Evolutionary conservation across 768 basidiomycete genomes (phyloP).

Genomic region (Aureoboletus auriporus): DNA sequence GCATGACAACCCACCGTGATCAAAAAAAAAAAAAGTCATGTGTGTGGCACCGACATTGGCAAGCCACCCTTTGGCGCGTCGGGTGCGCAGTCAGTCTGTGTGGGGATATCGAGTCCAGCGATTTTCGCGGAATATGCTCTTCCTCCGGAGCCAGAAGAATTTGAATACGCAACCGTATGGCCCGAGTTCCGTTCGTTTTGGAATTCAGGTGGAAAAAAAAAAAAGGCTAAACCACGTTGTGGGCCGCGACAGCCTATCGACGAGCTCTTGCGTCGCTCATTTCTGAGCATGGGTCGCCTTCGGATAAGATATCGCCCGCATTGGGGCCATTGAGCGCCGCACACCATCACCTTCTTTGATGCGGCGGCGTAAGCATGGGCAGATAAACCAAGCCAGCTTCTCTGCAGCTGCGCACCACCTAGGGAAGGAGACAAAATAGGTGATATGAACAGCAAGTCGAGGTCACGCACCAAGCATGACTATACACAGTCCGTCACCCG

Average conservation of each 20-base stretch:
- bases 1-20: background rate
- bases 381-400: conserved; percentile 7
- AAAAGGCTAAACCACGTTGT: conserved; percentile 26
- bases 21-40: background rate
- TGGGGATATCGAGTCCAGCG: no score
- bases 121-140: background rate
- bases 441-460: conserved; percentile 14
- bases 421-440: conserved; percentile 6
- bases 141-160: background rate
- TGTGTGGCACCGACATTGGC: no score
- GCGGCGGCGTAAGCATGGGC: conserved; percentile 9
- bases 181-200: background rate
- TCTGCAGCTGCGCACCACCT: conserved; percentile 10
- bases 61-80: background rate
- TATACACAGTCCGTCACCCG: background rate
- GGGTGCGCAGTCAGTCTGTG: background rate
- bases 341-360: conserved; percentile 9
- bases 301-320: no score
- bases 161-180: background rate
- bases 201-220: background rate
- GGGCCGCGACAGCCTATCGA: background rate
- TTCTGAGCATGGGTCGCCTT: background rate
- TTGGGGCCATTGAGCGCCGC: background rate
- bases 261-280: background rate
- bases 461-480: conserved; percentile 12